Conservation (phyloP, 306 rosid species). For the Amphicarpaea edgeworthii region DNA sequence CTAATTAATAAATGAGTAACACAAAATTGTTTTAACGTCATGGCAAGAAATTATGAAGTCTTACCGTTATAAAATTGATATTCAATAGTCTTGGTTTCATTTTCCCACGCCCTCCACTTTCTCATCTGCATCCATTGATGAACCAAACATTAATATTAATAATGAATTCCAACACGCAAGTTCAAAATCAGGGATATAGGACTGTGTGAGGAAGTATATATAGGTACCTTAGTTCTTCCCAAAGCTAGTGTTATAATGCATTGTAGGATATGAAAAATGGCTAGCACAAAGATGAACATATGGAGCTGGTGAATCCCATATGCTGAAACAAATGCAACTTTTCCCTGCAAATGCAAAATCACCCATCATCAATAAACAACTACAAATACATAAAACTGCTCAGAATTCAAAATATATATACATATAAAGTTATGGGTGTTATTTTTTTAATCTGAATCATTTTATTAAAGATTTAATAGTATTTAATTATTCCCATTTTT, state of each 20-base stretch:
- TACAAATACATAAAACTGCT: not conserved
- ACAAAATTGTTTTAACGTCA: conserved; percentile 14
- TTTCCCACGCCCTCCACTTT: conserved; percentile 83
- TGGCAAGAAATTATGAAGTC: not conserved
- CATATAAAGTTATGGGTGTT: too few relatives aligned
- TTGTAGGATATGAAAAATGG: conserved; percentile 69
- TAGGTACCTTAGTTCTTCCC: conserved; percentile 72
- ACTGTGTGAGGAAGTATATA: not conserved
- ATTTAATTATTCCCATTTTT: too few relatives aligned
- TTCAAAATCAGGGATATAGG: not conserved
- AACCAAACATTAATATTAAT: too few relatives aligned
- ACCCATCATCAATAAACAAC: not conserved
- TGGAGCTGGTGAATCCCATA: conserved; percentile 95
- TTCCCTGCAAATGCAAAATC: conserved; percentile 43
- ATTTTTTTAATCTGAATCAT: too few relatives aligned
- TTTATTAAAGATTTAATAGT: too few relatives aligned
- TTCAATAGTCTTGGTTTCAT: conserved; percentile 62
- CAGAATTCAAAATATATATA: too few relatives aligned
- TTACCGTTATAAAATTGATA: conserved; percentile 51
- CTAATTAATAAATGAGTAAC: not conserved
- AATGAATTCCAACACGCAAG: not conserved
- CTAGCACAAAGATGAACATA: conserved; percentile 79
- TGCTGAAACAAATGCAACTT: conserved; percentile 67
- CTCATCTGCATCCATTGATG: conserved; percentile 68
- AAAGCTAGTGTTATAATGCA: conserved; percentile 70